Conservation (phyloP, 192 early-diverging fungal species). For the Linnemannia schmuckeri region DNA sequence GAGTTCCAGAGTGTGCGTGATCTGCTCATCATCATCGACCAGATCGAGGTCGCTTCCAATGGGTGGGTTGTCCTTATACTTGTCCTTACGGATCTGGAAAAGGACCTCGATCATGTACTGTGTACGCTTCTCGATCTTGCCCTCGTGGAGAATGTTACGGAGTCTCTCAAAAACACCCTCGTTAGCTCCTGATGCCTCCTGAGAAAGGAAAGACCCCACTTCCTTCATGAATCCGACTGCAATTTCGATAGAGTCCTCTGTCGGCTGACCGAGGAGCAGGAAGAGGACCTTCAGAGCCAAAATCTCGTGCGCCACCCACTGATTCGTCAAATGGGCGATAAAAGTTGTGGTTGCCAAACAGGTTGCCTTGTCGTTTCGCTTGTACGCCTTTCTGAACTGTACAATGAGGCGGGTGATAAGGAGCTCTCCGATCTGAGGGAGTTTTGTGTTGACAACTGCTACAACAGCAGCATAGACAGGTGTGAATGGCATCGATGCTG, state of each 20-base stretch:
- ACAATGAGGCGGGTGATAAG: constrained; percentile 85
- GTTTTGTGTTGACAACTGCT: constrained; percentile 93
- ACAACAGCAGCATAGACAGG: constrained; percentile 91
- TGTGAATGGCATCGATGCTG: constrained; percentile 89
- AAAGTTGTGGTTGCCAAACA: constrained; percentile 91
- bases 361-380: constrained; percentile 89
- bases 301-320: constrained; percentile 89
- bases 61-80: constrained; percentile 90
- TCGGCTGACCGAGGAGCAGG: constrained; percentile 86
- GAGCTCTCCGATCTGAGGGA: constrained; percentile 91
- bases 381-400: constrained; percentile 93
- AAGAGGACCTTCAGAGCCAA: constrained; percentile 88
- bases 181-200: constrained; percentile 79
- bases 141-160: constrained; percentile 92
- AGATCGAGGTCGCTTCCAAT: constrained; percentile 86
- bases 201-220: constrained; percentile 86
- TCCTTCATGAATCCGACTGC: constrained; percentile 95
- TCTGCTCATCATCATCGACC: constrained; percentile 96
- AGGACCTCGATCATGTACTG: constrained; percentile 99
- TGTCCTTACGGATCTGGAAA: constrained; percentile 94
- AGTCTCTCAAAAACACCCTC: constrained; percentile 94
- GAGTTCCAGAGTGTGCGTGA: constrained; percentile 86
- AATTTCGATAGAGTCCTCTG: constrained; percentile 96
- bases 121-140: constrained; percentile 92
- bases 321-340: constrained; percentile 94